Base-by-base conservation (phyloP, 2,329 filamentous ascomycete species). In the Neopestalotiopsis sp. region DNA sequence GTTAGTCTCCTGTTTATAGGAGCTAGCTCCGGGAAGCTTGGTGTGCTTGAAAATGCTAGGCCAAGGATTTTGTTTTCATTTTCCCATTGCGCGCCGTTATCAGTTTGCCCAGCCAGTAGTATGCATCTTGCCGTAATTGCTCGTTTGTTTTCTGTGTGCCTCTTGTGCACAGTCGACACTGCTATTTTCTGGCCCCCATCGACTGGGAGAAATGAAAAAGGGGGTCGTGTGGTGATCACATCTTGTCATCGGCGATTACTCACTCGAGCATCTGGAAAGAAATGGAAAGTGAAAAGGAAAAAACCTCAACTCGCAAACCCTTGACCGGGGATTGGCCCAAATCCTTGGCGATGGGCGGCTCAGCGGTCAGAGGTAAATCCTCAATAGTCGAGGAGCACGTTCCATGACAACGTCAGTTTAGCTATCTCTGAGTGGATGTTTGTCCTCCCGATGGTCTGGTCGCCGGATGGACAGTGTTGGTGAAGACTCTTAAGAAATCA, bases 221-320 rank as follows among this genome's bases (percentile, higher is more conserved):
- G 17, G 45, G 45, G 45, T 28, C 24, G 24, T 28, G 45, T 53
- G 45, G 45, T 53, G 45, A n/a, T 53, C 17, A 20, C 45, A 53
- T 53, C n/a, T 24, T 53, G n/a, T 53, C n/a, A 53, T 53, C 45
- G 45, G n/a, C 45, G 45, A 53, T 53, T 53, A 53, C 45, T 53
- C 45, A 53, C 45, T 53, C n/a, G 45, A 53, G 2, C 45, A 53
- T 53, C 45, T 38, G 10, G 10, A 38, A 38, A 38, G 34, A 38
- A 38, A 38, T 7, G 34, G 10, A 38, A 38, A 38, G 5, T 28
- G 3, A 28, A 28, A 38, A 38, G 34, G 6, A 38, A 38, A 38
- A 38, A 38, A 38, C 34, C 34, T 53, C 45, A 53, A 49, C 42
- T 13, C n/a, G 14, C n/a, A 49, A 53, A 53, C 20, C 45, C 20